Evolutionary conservation across 2,329 filamentous ascomycete genomes (phyloP).

Genomic region (Nemania abortiva): DNA sequence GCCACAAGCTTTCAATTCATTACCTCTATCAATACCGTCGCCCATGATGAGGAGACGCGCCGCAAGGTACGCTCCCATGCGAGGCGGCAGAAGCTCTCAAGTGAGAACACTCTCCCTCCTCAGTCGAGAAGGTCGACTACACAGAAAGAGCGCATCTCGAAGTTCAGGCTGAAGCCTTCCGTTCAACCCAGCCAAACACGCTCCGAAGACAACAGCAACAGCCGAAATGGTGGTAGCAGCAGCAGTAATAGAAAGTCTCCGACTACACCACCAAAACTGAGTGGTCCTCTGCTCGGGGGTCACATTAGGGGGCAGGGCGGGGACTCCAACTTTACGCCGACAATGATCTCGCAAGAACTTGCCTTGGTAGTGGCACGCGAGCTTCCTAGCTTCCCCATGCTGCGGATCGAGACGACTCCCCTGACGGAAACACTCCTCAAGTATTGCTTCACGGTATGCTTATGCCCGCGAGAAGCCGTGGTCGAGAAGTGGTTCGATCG

Average conservation of each 20-base stretch:
- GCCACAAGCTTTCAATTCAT: slow-evolving; percentile 52
- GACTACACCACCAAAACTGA: slow-evolving; percentile 10
- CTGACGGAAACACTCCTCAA: slow-evolving; percentile 51
- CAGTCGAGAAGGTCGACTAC: slow-evolving; percentile 46
- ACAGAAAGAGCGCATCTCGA: slow-evolving; percentile 52
- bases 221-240: slow-evolving; percentile 19
- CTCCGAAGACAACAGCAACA: slow-evolving; percentile 16
- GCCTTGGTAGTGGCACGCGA: slow-evolving; percentile 50
- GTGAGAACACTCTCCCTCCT: slow-evolving; percentile 42
- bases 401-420: slow-evolving; percentile 52
- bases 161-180: slow-evolving; percentile 49
- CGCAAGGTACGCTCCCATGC: slow-evolving; percentile 53
- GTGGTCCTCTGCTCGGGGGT: slow-evolving; percentile 6
- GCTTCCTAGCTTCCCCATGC: slow-evolving; percentile 50
- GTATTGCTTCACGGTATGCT: slow-evolving; percentile 52
- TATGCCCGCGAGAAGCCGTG: slow-evolving; percentile 49
- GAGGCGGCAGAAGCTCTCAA: slow-evolving; percentile 51
- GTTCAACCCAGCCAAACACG: slow-evolving; percentile 22
- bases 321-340: slow-evolving; percentile 41
- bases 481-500: slow-evolving; percentile 52
- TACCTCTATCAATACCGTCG: slow-evolving; percentile 53
- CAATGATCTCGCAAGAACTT: slow-evolving; percentile 49
- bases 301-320: slow-evolving; percentile 21
- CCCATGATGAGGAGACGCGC: slow-evolving; percentile 53
- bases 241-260: slow-evolving; percentile 22